A percentile compares a stretch with the other conserved stretches of the same genome.
Conservation (phyloP, 495 filamentous ascomycete genomes). For the Penicillium lividum region DNA sequence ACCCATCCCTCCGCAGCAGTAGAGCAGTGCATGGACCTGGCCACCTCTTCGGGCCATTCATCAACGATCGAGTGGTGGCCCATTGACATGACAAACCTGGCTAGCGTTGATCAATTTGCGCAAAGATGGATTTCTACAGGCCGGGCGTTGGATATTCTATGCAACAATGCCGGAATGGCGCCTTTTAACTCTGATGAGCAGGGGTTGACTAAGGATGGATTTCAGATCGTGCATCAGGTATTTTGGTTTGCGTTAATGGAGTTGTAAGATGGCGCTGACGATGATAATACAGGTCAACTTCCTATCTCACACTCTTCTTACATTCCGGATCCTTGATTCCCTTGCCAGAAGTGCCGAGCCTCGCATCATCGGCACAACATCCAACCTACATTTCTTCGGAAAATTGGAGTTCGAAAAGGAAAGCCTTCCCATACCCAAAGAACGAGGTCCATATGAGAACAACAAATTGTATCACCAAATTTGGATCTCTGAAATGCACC, state of each 20-base stretch:
- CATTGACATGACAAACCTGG: conserved; percentile 50
- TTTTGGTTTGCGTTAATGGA: background rate
- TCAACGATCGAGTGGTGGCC: conserved; percentile 49
- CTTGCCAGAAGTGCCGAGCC: conserved; percentile 20
- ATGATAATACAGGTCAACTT: conserved; percentile 22
- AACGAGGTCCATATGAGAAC: conserved; percentile 17
- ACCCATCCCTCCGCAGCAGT: conserved; percentile 20
- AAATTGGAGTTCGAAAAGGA: conserved; percentile 14
- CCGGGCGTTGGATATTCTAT: conserved; percentile 25
- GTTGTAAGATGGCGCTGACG: background rate
- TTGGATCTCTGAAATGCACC: conserved; percentile 27
- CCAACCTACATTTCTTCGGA: conserved; percentile 23
- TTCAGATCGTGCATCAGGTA: conserved; percentile 30
- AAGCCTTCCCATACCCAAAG: background rate
- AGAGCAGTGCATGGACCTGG: conserved; percentile 17
- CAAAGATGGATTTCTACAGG: conserved; percentile 21
- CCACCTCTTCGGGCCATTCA: conserved; percentile 18
- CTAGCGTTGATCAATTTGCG: conserved; percentile 46
- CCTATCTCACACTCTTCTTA: conserved; percentile 27
- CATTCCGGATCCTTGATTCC: conserved; percentile 24
- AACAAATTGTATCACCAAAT: conserved; percentile 32
- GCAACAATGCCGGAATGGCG: conserved; percentile 29
- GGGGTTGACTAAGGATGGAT: conserved; percentile 25
- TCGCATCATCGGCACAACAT: conserved; percentile 30
- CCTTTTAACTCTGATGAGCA: background rate